A percentile compares a stretch with the other conserved stretches of the same genome.
Conservation (phyloP, 768 basidiomycete genomes). For the Mycena venus region DNA sequence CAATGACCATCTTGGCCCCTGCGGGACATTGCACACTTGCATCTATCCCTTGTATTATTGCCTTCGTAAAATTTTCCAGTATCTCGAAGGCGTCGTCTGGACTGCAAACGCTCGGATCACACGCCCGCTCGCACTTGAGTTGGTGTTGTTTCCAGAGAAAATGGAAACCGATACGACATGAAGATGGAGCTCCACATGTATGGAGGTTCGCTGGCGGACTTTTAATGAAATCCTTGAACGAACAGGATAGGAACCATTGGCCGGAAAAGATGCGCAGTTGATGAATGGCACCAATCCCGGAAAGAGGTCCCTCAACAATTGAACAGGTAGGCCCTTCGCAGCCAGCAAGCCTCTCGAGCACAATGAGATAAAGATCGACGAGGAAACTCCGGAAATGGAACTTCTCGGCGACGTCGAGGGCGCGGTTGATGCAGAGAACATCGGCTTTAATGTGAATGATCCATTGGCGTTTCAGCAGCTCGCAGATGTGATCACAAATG, state of each 20-base stretch:
- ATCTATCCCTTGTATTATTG: too few species aligned
- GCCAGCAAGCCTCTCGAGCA: conserved; percentile 4
- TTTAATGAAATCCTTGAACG: not conserved
- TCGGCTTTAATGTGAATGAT: not conserved
- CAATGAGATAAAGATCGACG: conserved; percentile 12
- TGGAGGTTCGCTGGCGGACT: not conserved
- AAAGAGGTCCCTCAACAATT: not conserved
- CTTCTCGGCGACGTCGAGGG: conserved; percentile 11
- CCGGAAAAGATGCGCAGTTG: conserved; percentile 13
- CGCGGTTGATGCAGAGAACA: not conserved
- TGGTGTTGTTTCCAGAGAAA: not conserved
- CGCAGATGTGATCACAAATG: conserved; percentile 4
- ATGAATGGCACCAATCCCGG: not conserved
- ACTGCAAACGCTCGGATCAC: too few species aligned
- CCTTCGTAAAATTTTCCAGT: too few species aligned
- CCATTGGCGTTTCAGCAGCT: conserved; percentile 1
- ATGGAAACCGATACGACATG: not conserved
- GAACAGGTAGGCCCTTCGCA: not conserved
- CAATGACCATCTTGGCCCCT: too few species aligned
- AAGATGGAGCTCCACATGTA: not conserved
- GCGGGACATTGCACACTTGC: too few species aligned
- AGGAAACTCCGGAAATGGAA: not conserved
- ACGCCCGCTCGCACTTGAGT: too few species aligned
- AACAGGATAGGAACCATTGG: not conserved
- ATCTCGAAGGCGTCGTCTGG: too few species aligned